Base-by-base conservation (phyloP, 345 rosid species). In the Gossypium turneri region DNA sequence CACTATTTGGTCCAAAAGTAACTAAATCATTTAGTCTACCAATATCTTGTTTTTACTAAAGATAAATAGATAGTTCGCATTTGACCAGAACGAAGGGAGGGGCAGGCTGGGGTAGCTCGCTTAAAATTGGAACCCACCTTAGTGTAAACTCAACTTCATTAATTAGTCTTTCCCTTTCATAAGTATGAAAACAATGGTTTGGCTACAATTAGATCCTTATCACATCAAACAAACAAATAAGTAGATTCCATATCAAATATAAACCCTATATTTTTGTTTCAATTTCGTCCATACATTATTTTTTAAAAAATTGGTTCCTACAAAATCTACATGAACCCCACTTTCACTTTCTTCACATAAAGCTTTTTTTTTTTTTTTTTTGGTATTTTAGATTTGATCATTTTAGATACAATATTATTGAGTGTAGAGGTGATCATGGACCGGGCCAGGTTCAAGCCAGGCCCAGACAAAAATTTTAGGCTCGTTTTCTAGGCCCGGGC, bases 251-350 rank as follows among this genome's bases (percentile, higher is more conserved):
- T 12, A 45, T 45, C 12, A 45, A 45, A 20, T 12, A 44, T 67
- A 13, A 13, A 66, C 52, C n/a, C 6, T 44, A 67, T 20, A 22
- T 45, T 17, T 45, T 7, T 1, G 29, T 45, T 67, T 45, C 5
- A 45, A 45, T 44, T 67, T 67, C 19, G 55, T 45, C 70, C 70
- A 45, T 22, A 20, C 41, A 34, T 34, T 34, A 5, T 34, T 34
- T 4, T 1, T 0, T 3, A 27, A 29, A 4, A 34, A 34, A 34
- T 66, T 67, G 55, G 70, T 45, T 53, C 70, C 20, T 13, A 45
- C 38, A 67, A 45, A 19, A 50, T 15, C 72, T 68, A 50, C 24
- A 50, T 50, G 57, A 68, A 50, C 58, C 72, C 24, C 58, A 66
- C 70, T 66, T 45, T 20, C 70, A 3, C 72, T 24, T 50, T 55